Evolutionary conservation across 1,139 yeast genomes (phyloP).

Genomic region (Yamadazyma songkhlaensis): DNA sequence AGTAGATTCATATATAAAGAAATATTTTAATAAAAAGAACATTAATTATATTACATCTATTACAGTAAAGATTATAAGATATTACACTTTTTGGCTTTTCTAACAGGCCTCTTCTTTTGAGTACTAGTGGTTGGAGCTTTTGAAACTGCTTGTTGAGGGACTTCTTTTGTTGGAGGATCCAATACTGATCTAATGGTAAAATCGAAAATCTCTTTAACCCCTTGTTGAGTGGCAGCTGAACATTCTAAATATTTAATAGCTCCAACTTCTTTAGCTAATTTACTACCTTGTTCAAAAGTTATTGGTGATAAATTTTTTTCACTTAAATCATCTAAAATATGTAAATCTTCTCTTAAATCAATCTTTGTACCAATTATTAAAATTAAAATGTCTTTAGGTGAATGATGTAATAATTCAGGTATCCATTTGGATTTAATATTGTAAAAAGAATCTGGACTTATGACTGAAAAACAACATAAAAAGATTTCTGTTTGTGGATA

Average conservation of each 20-base stretch:
- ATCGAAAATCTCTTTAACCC: conserved; percentile 81
- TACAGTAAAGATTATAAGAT: conserved; percentile 34
- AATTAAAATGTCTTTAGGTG: conserved; percentile 72
- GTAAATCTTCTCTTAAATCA: conserved; percentile 81
- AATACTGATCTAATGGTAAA: conserved; percentile 73
- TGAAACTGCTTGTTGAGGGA: conserved; percentile 3
- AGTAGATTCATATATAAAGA: neutral
- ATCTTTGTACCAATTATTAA: conserved; percentile 82
- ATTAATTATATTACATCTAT: neutral
- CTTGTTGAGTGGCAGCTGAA: conserved; percentile 89
- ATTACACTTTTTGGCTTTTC: conserved; percentile 46
- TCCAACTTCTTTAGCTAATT: conserved; percentile 68
- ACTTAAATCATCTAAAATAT: conserved; percentile 66
- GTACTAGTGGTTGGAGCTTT: conserved; percentile 2
- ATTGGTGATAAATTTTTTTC: conserved; percentile 65
- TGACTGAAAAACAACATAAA: conserved; percentile 81
- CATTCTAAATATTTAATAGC: conserved; percentile 82
- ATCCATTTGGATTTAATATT: conserved; percentile 78
- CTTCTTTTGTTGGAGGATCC: conserved; percentile 43
- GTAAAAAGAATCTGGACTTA: conserved; percentile 76
- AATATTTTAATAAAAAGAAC: neutral
- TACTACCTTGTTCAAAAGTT: conserved; percentile 57
- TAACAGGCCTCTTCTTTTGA: conserved; percentile 33
- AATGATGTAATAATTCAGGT: conserved; percentile 85
- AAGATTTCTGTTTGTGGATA: conserved; percentile 93